Conservation (phyloP, 108 stramenopile genomes). For the Schizochytrium sp. region DNA sequence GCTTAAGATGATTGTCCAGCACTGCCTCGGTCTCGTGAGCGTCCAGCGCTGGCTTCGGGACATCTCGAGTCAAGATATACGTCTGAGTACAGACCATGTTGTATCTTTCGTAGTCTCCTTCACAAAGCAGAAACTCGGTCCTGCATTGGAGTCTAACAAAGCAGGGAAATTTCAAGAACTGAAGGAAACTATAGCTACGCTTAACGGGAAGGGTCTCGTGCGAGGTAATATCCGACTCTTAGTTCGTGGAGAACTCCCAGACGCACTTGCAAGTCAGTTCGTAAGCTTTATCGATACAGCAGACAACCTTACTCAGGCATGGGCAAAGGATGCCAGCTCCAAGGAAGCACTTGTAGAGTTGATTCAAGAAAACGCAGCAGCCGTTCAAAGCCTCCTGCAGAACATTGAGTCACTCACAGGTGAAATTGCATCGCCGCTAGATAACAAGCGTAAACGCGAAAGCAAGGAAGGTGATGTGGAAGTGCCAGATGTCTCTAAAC, state of each 20-base stretch:
- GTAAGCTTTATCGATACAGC: conserved; percentile 13
- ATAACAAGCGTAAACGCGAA: not conserved
- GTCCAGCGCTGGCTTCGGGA: conserved; percentile 15
- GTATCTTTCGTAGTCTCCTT: not conserved
- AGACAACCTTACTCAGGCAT: not conserved
- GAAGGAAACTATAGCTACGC: not conserved
- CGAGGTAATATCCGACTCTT: not conserved
- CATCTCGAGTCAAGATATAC: not conserved
- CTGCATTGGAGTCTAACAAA: not conserved
- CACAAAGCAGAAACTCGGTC: not conserved
- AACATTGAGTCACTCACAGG: not conserved
- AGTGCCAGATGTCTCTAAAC: too few species aligned
- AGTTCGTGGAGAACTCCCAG: not conserved
- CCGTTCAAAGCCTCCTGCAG: not conserved
- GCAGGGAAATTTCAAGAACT: not conserved
- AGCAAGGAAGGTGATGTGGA: not conserved
- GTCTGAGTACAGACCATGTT: not conserved
- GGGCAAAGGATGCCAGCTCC: not conserved
- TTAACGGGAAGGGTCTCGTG: not conserved
- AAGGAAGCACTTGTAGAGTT: not conserved
- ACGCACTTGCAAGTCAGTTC: not conserved
- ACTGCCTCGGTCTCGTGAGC: conserved; percentile 46
- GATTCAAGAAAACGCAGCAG: not conserved
- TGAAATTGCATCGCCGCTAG: not conserved
- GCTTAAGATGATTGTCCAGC: conserved; percentile 5